Conservation (phyloP, 371 early-diverging fungal species). For the Mortierella sp. region DNA sequence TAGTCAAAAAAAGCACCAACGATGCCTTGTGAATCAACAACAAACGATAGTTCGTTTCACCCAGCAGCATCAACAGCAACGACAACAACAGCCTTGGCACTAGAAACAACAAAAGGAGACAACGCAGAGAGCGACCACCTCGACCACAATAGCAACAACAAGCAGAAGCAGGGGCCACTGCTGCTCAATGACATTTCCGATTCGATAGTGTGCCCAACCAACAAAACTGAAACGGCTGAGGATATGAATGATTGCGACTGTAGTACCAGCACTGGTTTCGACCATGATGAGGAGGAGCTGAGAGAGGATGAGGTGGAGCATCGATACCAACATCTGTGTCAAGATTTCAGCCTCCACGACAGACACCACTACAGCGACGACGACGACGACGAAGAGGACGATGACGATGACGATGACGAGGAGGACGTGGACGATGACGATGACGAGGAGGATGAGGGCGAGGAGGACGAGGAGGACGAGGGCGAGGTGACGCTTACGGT, state of each 20-base stretch:
- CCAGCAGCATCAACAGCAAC: too few species aligned
- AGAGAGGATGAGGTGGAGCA: background rate
- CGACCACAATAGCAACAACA: background rate
- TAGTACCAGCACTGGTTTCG: constrained; percentile 5
- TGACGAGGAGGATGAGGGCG: background rate
- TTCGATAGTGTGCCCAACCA: background rate
- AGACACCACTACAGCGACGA: constrained; percentile 7
- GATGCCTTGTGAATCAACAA: background rate
- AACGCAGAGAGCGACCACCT: too few species aligned
- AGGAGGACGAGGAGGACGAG: background rate
- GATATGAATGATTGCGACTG: background rate
- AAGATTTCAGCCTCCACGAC: background rate
- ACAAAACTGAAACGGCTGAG: background rate
- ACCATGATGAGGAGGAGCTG: background rate
- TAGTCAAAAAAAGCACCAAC: too few species aligned
- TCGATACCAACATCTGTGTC: background rate
- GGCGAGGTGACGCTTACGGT: background rate
- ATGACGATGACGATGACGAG: background rate
- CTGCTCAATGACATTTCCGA: background rate
- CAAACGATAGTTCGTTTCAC: background rate
- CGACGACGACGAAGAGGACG: background rate
- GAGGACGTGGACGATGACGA: background rate
- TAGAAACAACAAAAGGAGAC: background rate
- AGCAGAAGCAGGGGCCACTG: background rate
- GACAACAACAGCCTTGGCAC: constrained; percentile 4